These are phyloP conservation scores for Boletus sensibilis DNA, from an alignment of 768 basidiomycete species.

Conservation along the genomic window DNA sequence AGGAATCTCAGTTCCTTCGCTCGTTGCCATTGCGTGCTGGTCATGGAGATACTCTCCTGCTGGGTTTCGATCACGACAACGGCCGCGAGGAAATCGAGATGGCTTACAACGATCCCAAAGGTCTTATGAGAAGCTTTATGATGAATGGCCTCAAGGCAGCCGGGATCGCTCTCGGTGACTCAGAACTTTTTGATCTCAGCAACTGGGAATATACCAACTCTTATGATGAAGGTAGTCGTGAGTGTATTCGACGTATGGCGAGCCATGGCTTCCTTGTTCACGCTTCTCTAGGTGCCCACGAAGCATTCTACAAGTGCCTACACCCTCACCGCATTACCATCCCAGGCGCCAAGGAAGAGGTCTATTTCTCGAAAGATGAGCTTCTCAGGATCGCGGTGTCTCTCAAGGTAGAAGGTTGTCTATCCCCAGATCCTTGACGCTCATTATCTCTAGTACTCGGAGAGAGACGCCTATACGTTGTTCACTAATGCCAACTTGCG, in stretches of 20 bases:
- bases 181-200: conserved; percentile 55
- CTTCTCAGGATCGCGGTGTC: conserved; percentile 84
- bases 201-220: conserved; percentile 74
- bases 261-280: neutral
- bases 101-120: conserved; percentile 84
- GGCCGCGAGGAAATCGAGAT: conserved; percentile 66
- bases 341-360: conserved; percentile 41
- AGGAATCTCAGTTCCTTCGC: conserved; percentile 69
- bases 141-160: conserved; percentile 81
- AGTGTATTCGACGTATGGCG: conserved; percentile 20
- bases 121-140: conserved; percentile 72
- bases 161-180: conserved; percentile 65
- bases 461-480: conserved; percentile 61
- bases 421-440: neutral
- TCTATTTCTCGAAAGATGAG: conserved; percentile 69
- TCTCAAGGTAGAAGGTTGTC: conserved; percentile 60
- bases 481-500: conserved; percentile 79
- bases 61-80: conserved; percentile 90
- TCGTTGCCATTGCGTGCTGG: conserved; percentile 75
- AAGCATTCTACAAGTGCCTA: conserved; percentile 78
- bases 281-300: conserved; percentile 63
- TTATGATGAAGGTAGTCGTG: conserved; percentile 57
- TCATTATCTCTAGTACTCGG: conserved; percentile 65
- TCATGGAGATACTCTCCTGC: conserved; percentile 78
- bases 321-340: conserved; percentile 55